Evolutionary conservation across 805 yeast genomes (phyloP).

Genomic region (Yamadazyma sp.): DNA sequence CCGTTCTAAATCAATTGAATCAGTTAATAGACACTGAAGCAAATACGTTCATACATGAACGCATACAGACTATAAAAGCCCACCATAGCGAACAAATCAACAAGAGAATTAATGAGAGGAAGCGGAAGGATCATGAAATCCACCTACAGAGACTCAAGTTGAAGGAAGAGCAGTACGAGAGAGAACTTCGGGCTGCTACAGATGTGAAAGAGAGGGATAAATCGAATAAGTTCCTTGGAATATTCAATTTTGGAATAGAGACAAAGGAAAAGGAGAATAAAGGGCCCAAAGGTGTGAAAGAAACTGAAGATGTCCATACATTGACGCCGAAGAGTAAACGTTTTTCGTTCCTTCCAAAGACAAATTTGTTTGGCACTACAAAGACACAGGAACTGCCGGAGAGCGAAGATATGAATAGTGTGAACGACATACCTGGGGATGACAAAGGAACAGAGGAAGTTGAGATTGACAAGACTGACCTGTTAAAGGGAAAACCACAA

Average conservation of each 20-base stretch:
- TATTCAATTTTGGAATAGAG: conserved; percentile 14
- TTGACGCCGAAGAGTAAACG: conserved; percentile 12
- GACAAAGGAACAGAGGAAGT: not conserved
- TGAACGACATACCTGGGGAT: not conserved
- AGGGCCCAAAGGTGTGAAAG: not conserved
- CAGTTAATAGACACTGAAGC: conserved; percentile 36
- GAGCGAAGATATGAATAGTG: not conserved
- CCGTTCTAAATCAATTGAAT: conserved; percentile 26
- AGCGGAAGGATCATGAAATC: conserved; percentile 38
- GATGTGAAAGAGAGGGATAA: conserved; percentile 22
- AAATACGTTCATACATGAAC: conserved; percentile 35
- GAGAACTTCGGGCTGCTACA: conserved; percentile 28
- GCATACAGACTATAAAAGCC: conserved; percentile 37
- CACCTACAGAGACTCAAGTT: conserved; percentile 32
- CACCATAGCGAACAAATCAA: conserved; percentile 40
- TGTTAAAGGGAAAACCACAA: too few species aligned
- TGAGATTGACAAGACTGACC: too few species aligned
- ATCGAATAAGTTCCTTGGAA: conserved; percentile 13
- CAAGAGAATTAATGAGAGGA: conserved; percentile 38
- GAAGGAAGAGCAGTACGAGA: conserved; percentile 42
- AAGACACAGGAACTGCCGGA: not conserved
- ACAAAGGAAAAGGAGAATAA: not conserved
- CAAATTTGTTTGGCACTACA: conserved; percentile 7
- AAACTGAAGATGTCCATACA: not conserved
- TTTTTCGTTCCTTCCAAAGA: conserved; percentile 23